Base-by-base conservation (phyloP, 208 protist species). In the Leishmania guyanensis region DNA sequence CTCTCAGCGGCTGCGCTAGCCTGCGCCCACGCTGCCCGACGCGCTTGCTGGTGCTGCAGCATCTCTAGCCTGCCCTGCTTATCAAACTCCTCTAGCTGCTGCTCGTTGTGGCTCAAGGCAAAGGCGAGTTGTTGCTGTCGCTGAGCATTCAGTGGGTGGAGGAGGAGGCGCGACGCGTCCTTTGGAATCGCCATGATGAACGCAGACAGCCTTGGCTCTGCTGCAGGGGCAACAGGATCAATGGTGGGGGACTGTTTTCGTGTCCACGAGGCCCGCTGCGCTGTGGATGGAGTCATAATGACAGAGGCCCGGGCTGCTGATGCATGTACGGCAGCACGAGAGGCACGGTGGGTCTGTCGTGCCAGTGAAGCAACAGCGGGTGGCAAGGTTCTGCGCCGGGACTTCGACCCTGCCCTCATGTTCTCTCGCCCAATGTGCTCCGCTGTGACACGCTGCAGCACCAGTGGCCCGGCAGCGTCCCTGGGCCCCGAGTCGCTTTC, bases 71-170 rank as follows among this genome's bases (percentile, higher is more conserved):
- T 84, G 0, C 71, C 69, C 71, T 81, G 88, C 79, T 92, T 93
- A 36, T 87, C 78, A 0, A 78, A 50, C 72, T 89, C 81, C 81
- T 90, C 90, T 62, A 88, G 60, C 46, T 85, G 69, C 51, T 71
- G 56, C 33, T 94, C 85, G 2, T 53, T 43, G 16, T 85, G 68
- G 22, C 86, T 89, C n/a, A 92, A 29, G 5, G 70, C 48, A 70
- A 93, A 91, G 54, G 82, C 68, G 26, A 85, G 65, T 20, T 71
- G 68, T n/a, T 73, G 69, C 78, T 74, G 73, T 20, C 80, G 80
- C 78, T 97, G 91, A 16, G 86, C 79, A 26, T 90, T 85, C 36
- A 97, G 75, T 66, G 86, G 88, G n/a, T 87, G 77, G 22, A 79
- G 82, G 0, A 97, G 85, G 56, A 95, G 82, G 0, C 65, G 65